Percentiles rank a stretch among this genome's conserved stretches.
Conservation (phyloP, 2,329 filamentous ascomycete species). For the Zymoseptoria pseudotritici region DNA sequence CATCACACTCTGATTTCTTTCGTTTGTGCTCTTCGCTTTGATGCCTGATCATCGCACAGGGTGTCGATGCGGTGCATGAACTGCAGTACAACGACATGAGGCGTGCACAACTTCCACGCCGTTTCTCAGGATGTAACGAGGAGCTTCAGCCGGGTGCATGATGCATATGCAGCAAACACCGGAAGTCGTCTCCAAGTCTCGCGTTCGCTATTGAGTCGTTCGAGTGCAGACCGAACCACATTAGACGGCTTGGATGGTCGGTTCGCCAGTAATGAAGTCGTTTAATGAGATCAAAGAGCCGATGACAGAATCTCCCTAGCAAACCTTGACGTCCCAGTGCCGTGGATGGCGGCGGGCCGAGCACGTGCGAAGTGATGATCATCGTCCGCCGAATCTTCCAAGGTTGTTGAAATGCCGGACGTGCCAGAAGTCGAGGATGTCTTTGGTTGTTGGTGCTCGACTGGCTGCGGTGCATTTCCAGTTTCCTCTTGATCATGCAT, state of each 20-base stretch:
- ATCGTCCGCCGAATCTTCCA: not conserved
- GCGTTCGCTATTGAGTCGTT: not conserved
- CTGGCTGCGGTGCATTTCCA: not conserved
- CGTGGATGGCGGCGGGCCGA: not conserved
- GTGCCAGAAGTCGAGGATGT: not conserved
- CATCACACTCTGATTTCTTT: too few species aligned
- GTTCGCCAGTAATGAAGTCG: not conserved
- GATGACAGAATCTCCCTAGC: not conserved
- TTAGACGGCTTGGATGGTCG: too few species aligned
- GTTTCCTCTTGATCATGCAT: not conserved
- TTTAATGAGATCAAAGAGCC: not conserved
- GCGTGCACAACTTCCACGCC: not conserved
- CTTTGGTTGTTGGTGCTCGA: not conserved
- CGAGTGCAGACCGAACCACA: too few species aligned
- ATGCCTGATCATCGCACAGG: not conserved
- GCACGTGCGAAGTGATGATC: not conserved
- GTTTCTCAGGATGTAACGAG: not conserved
- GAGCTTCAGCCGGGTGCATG: not conserved
- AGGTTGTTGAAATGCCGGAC: not conserved
- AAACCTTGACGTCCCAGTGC: not conserved
- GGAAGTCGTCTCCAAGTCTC: not conserved
- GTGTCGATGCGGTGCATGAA: not conserved
- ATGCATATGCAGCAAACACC: not conserved
- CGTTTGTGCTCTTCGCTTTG: not conserved
- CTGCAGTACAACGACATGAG: not conserved